phyloP scores from a whole-genome alignment of 2,329 filamentous ascomycete species.

The Venturiaceae sp. region DNA sequence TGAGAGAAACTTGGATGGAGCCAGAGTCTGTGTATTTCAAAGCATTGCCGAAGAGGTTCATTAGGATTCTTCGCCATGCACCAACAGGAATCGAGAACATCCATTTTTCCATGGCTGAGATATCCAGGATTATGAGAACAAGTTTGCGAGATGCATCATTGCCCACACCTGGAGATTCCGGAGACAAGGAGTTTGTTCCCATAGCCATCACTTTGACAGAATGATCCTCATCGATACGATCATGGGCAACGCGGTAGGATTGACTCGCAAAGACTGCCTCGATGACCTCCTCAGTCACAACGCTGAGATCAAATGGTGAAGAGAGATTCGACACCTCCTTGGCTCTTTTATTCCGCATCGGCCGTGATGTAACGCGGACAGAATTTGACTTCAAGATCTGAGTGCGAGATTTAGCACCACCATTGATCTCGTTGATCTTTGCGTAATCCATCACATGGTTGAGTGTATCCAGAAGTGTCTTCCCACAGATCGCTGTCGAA shows the following conservation, averaged over 20 bases:
- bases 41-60: slow-evolving; percentile 30
- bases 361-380: background rate
- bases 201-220: background rate
- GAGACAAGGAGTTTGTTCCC: background rate
- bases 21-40: slow-evolving; percentile 28
- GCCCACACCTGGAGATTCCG: background rate
- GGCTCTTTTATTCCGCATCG: background rate
- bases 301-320: background rate
- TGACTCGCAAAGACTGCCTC: slow-evolving; percentile 4
- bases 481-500: slow-evolving; percentile 29
- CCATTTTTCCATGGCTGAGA: slow-evolving; percentile 24
- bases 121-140: slow-evolving; percentile 23
- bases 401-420: slow-evolving; percentile 11
- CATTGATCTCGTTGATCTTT: slow-evolving; percentile 9
- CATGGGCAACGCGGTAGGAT: background rate
- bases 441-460: slow-evolving; percentile 23
- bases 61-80: slow-evolving; percentile 27
- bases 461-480: slow-evolving; percentile 31
- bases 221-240: background rate
- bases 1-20: slow-evolving; percentile 25
- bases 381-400: slow-evolving; percentile 5
- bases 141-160: slow-evolving; percentile 9
- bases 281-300: slow-evolving; percentile 2
- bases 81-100: slow-evolving; percentile 27
- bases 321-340: background rate